These are phyloP conservation scores for Euphorbia lathyris DNA, from an alignment of 345 rosid genomes.

Conservation along the genomic window DNA sequence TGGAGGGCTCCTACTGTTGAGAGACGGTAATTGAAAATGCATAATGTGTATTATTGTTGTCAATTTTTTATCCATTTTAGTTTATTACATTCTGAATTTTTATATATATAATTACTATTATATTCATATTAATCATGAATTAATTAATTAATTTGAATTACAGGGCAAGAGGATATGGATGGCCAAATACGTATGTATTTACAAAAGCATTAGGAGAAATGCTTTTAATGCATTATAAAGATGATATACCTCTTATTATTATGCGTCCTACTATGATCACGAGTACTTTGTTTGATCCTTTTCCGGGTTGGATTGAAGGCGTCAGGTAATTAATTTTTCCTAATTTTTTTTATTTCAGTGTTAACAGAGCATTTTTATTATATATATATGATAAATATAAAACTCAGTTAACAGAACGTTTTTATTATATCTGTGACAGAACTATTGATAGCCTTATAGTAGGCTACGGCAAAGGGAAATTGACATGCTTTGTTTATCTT, in stretches of 20 bases:
- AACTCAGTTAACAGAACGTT: too few relatives aligned
- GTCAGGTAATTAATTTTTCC: constrained; percentile 8
- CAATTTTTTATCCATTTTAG: too few relatives aligned
- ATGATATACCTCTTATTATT: constrained; percentile 5
- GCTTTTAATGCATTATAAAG: constrained; percentile 10
- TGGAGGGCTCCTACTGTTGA: too few relatives aligned
- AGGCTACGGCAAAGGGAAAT: constrained; percentile 17
- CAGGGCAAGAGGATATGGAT: constrained; percentile 25
- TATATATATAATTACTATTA: too few relatives aligned
- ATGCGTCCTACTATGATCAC: constrained; percentile 20
- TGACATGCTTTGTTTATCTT: constrained; percentile 9
- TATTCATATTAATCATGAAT: not conserved
- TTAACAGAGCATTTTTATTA: too few relatives aligned
- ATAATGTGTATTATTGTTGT: too few relatives aligned
- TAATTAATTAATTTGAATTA: not conserved
- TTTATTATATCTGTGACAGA: too few relatives aligned
- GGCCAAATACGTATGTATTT: constrained; percentile 27
- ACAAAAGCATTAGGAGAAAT: constrained; percentile 30
- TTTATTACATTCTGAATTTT: too few relatives aligned
- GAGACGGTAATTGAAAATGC: too few relatives aligned
- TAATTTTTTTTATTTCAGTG: too few relatives aligned
- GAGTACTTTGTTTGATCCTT: constrained; percentile 20
- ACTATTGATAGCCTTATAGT: constrained; percentile 13
- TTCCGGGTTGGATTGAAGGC: constrained; percentile 30
- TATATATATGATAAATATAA: too few relatives aligned